A percentile compares a stretch with the other conserved stretches of the same genome.
Conservation (phyloP, 129 eudicot genomes). For the Flaveria brownii region DNA sequence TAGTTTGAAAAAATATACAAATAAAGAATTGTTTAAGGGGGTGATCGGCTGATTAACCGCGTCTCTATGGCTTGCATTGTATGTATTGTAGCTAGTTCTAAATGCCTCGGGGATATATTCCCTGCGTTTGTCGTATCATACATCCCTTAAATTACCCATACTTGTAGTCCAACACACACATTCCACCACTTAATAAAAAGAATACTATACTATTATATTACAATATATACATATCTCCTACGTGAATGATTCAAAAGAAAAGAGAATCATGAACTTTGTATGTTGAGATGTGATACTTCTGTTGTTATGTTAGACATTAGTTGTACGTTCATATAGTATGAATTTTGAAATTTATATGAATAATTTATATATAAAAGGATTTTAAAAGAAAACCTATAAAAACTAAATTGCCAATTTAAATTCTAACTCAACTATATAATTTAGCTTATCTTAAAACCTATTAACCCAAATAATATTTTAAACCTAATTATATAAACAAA, state of each 20-base stretch:
- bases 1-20: not conserved
- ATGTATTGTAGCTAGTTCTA: conserved; percentile 44
- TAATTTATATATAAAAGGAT: no score
- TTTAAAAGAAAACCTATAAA: no score
- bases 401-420: no score
- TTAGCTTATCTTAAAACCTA: no score
- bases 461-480: no score
- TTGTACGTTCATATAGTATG: no score
- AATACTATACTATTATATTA: not conserved
- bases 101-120: conserved; percentile 55
- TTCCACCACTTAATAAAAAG: not conserved
- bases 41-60: conserved; percentile 48
- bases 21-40: not conserved
- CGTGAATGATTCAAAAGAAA: not conserved
- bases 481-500: no score
- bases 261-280: no score
- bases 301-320: no score
- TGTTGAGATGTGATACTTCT: no score
- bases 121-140: conserved; percentile 57
- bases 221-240: not conserved
- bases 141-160: not conserved
- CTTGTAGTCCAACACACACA: not conserved
- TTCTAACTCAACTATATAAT: no score
- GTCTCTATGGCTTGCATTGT: conserved; percentile 41
- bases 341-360: no score